A percentile compares a stretch with the other conserved stretches of the same genome.
These are phyloP conservation scores for Phylloporus arenicola DNA, from an alignment of 768 basidiomycete species.

Conservation along the genomic window DNA sequence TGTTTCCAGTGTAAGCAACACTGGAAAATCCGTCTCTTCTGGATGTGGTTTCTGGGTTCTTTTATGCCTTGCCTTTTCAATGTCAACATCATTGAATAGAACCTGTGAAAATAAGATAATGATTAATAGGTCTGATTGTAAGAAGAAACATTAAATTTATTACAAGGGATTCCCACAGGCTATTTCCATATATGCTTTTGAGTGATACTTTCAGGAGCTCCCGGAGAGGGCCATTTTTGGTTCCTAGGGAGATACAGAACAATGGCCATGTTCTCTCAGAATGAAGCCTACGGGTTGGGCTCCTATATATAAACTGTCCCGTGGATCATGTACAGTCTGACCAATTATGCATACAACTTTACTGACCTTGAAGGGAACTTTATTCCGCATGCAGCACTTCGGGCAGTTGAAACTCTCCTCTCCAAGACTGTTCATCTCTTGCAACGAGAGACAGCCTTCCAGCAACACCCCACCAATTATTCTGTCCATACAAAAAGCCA, in stretches of 20 bases:
- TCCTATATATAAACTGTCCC: not conserved
- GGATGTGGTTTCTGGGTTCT: conserved; percentile 4
- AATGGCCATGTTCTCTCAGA: not conserved
- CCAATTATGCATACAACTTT: too few relatives aligned
- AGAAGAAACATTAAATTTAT: too few relatives aligned
- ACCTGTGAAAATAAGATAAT: not conserved
- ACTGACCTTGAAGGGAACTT: not conserved
- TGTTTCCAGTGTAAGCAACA: not conserved
- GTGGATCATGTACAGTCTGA: too few relatives aligned
- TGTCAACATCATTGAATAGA: not conserved
- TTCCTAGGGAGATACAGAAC: not conserved
- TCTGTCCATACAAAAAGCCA: not conserved
- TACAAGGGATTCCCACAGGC: not conserved
- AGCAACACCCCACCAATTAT: too few relatives aligned
- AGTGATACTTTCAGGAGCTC: not conserved
- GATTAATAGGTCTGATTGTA: too few relatives aligned
- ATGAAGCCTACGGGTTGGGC: too few relatives aligned
- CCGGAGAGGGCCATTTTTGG: not conserved
- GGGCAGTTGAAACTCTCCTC: not conserved
- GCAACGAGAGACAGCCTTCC: not conserved
- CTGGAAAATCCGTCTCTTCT: not conserved
- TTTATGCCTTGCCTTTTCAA: not conserved
- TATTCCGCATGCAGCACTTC: not conserved
- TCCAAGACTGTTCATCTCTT: not conserved
- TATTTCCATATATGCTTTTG: not conserved